Evolutionary conservation across 2,329 filamentous ascomycete genomes (phyloP).

Genomic region (Trichoderma breve): DNA sequence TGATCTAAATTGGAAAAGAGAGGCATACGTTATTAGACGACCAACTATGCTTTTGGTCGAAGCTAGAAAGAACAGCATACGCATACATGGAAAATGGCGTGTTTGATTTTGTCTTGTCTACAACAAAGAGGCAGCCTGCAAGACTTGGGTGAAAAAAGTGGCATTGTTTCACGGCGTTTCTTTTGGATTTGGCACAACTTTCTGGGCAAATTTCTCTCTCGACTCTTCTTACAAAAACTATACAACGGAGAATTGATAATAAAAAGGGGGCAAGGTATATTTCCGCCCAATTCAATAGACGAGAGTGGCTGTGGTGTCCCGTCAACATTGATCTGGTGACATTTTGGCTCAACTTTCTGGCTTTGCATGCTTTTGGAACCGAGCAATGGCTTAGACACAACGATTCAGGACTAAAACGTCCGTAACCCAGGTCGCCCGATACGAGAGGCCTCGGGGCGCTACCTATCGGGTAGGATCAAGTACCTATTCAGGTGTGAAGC

Average conservation of each 20-base stretch:
- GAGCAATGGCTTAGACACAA: background rate
- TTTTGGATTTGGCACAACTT: background rate
- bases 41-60: background rate
- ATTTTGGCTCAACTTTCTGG: background rate
- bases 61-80: background rate
- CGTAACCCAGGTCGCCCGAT: background rate
- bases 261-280: background rate
- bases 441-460: background rate
- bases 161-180: background rate
- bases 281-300: background rate
- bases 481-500: background rate
- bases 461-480: background rate
- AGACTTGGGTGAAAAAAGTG: background rate
- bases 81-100: background rate
- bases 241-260: background rate
- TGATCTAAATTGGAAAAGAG: conserved; percentile 50
- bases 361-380: background rate
- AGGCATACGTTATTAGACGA: background rate
- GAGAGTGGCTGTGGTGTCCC: background rate
- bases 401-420: background rate
- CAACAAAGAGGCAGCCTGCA: background rate
- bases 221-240: conserved; percentile 4
- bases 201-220: conserved; percentile 1
- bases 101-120: background rate
- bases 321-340: background rate